phyloP scores from a whole-genome alignment of 768 basidiomycete species.

The Lactifluus piperatus region DNA sequence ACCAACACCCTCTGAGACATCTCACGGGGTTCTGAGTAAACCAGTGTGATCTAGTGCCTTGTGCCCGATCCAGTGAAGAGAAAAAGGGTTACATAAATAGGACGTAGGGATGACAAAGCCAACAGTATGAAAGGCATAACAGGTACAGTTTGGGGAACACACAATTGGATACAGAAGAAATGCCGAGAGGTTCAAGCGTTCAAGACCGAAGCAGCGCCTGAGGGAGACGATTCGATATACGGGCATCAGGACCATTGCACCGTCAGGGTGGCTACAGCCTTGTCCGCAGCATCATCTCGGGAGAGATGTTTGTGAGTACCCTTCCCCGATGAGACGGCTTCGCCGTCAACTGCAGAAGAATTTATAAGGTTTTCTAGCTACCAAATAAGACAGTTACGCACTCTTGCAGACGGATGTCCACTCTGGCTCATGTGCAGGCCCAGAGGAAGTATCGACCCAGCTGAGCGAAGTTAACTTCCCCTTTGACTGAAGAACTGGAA shows the following conservation, averaged over 20 bases:
- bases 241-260: neutral
- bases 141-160: neutral
- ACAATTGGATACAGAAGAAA: slow-evolving; percentile 7
- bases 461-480: slow-evolving; percentile 29
- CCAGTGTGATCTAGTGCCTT: neutral
- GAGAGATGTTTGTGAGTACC: slow-evolving; percentile 16
- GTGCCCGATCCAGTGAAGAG: neutral
- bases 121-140: neutral
- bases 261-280: slow-evolving; percentile 10
- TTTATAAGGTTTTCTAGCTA: neutral
- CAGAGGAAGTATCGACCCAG: slow-evolving; percentile 34
- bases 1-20: neutral
- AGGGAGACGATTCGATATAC: neutral
- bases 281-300: slow-evolving; percentile 11
- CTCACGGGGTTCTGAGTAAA: neutral
- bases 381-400: slow-evolving; percentile 21
- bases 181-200: neutral
- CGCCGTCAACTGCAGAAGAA: slow-evolving; percentile 14
- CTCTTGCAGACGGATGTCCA: slow-evolving; percentile 57
- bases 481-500: slow-evolving; percentile 32
- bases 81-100: slow-evolving; percentile 3
- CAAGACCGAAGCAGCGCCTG: neutral
- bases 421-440: slow-evolving; percentile 33
- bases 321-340: slow-evolving; percentile 7
- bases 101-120: slow-evolving; percentile 4